These are phyloP conservation scores for Chlorella sp. DNA, from an alignment of 139 green algal genomes.

Conservation along the genomic window DNA sequence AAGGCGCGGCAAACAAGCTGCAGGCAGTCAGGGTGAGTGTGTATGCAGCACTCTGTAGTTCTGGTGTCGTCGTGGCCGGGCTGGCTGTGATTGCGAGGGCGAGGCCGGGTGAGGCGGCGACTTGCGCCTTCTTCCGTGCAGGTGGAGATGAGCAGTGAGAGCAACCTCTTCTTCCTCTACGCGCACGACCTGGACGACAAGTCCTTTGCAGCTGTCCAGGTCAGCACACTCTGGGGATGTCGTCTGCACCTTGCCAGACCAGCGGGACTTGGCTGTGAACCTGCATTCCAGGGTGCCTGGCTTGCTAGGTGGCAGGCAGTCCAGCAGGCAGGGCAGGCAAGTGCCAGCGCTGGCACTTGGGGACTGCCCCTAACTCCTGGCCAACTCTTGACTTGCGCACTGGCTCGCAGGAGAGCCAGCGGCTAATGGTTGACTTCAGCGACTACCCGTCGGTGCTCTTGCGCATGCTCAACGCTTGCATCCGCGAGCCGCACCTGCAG, in stretches of 20 bases:
- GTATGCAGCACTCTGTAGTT: too few relatives aligned
- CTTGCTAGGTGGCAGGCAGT: too few relatives aligned
- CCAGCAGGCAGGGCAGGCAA: too few relatives aligned
- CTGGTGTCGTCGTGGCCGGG: too few relatives aligned
- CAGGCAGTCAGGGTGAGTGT: conserved; percentile 20
- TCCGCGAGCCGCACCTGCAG: conserved; percentile 51
- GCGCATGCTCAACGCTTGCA: conserved; percentile 56
- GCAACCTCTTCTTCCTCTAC: conserved; percentile 72
- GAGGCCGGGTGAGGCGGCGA: too few relatives aligned
- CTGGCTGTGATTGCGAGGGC: too few relatives aligned
- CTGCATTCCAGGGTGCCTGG: too few relatives aligned
- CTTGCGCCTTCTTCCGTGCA: conserved; percentile 5
- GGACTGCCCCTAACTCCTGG: too few relatives aligned
- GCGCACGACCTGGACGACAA: conserved; percentile 36
- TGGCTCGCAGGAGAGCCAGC: conserved; percentile 42
- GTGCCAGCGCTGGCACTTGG: too few relatives aligned
- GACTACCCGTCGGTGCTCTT: conserved; percentile 53
- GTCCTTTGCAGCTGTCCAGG: conserved; percentile 44
- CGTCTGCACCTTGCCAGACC: too few relatives aligned
- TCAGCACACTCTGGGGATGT: too few relatives aligned
- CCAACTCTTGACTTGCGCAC: neutral
- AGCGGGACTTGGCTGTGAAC: too few relatives aligned
- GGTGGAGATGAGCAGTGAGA: conserved; percentile 59
- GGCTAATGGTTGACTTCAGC: conserved; percentile 61
- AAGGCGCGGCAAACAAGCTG: conserved; percentile 22